These are phyloP conservation scores for Apiospora malaysiana DNA, from an alignment of 2,329 filamentous ascomycete species.

Conservation along the genomic window DNA sequence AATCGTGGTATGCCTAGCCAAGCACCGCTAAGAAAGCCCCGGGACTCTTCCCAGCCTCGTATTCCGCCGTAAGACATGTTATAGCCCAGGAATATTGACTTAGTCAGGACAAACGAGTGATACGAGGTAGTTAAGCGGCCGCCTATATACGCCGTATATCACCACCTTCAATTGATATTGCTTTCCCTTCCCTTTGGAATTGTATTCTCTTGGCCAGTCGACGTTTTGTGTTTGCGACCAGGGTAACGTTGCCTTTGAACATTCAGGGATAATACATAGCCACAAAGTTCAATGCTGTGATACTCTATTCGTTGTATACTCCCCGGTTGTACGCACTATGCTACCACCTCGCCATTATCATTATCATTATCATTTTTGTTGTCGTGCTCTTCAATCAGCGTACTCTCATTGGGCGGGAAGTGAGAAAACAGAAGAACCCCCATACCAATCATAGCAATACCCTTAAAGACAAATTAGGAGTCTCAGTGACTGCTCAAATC, in stretches of 20 bases:
- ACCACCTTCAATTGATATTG: too few relatives aligned
- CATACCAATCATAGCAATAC: neutral
- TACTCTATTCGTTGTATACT: neutral
- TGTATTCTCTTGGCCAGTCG: neutral
- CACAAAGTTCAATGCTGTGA: too few relatives aligned
- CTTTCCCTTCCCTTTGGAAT: too few relatives aligned
- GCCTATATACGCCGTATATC: neutral
- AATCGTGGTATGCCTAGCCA: neutral
- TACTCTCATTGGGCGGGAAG: conserved; percentile 18
- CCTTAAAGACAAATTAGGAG: neutral
- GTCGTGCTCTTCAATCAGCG: conserved; percentile 3
- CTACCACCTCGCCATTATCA: neutral
- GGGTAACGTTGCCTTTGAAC: neutral
- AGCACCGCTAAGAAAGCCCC: neutral
- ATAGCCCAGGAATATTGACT: neutral
- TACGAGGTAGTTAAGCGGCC: neutral
- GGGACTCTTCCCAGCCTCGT: neutral
- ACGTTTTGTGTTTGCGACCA: neutral
- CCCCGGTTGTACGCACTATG: neutral
- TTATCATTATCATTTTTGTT: neutral
- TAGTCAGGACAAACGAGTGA: too few relatives aligned
- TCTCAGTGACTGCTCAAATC: neutral
- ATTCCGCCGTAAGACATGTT: neutral
- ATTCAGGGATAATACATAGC: neutral
- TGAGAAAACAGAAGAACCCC: conserved; percentile 16